Evolutionary conservation across 2,329 filamentous ascomycete species (phyloP).

Genomic region (Botrytis paeoniae): DNA sequence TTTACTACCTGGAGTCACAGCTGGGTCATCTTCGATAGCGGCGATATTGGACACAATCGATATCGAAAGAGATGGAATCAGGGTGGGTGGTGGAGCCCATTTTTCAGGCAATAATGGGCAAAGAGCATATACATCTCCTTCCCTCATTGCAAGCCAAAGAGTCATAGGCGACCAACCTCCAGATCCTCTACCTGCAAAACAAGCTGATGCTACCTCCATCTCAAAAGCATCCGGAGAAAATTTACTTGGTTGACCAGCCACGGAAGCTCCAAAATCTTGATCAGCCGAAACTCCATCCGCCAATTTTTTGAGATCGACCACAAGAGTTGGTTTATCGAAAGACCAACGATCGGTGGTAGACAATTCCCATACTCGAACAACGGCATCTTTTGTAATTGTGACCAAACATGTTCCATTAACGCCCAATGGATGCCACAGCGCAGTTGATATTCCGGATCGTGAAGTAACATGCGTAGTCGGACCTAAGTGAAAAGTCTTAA

Average conservation of each 20-base stretch:
- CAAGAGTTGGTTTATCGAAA: conserved; percentile 78
- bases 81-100: conserved; percentile 74
- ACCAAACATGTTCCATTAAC: conserved; percentile 78
- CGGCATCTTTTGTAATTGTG: conserved; percentile 83
- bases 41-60: conserved; percentile 74
- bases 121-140: conserved; percentile 88
- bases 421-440: conserved; percentile 89
- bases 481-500: conserved; percentile 88
- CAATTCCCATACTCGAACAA: conserved; percentile 87
- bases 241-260: conserved; percentile 68
- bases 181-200: conserved; percentile 63
- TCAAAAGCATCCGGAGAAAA: conserved; percentile 89
- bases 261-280: conserved; percentile 78
- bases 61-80: conserved; percentile 79
- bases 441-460: conserved; percentile 74
- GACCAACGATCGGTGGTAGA: conserved; percentile 81
- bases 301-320: conserved; percentile 85
- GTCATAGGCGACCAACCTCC: conserved; percentile 97
- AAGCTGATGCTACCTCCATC: conserved; percentile 89
- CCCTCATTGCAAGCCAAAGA: conserved; percentile 92
- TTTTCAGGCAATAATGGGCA: conserved; percentile 85
- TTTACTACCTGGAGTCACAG: conserved; percentile 51
- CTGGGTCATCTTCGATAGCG: conserved; percentile 57
- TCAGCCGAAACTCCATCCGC: conserved; percentile 78
- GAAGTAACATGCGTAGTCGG: conserved; percentile 89